These are phyloP conservation scores for Spizellomyces punctatus DNA, from an alignment of 192 early-diverging fungal genomes.

Conservation along the genomic window DNA sequence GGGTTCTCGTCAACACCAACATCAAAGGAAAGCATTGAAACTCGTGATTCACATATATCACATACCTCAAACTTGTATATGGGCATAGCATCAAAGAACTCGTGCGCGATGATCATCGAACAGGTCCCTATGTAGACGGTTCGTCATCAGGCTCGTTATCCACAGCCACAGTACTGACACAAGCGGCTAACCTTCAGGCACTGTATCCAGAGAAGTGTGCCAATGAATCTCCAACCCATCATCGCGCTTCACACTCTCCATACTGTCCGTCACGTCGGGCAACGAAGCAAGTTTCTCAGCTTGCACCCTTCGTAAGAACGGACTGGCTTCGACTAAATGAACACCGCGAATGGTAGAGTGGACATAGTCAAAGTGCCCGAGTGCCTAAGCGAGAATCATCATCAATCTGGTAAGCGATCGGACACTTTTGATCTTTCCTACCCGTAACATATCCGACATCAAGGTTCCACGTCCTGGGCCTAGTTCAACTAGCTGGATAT, in stretches of 20 bases:
- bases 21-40: conserved; percentile 29
- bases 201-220: conserved; percentile 18
- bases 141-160: not conserved
- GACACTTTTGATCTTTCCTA: conserved; percentile 32
- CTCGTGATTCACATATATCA: conserved; percentile 1
- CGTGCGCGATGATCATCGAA: conserved; percentile 85
- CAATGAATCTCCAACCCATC: conserved; percentile 19
- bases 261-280: conserved; percentile 69
- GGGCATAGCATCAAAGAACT: conserved; percentile 97
- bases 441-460: conserved; percentile 88
- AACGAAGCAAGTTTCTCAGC: conserved; percentile 21
- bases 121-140: conserved; percentile 3
- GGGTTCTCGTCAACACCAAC: not conserved
- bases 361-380: conserved; percentile 70
- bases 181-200: conserved; percentile 3
- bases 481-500: conserved; percentile 53
- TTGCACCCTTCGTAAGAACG: conserved; percentile 62
- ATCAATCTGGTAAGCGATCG: not conserved
- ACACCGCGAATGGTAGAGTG: conserved; percentile 63
- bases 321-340: conserved; percentile 85
- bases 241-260: conserved; percentile 59
- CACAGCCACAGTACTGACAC: not conserved
- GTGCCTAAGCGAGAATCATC: conserved; percentile 40
- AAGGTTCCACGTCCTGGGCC: conserved; percentile 96
- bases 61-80: conserved; percentile 79